Conservation (phyloP, 495 filamentous ascomycete species). For the Aspergillus affinis region DNA sequence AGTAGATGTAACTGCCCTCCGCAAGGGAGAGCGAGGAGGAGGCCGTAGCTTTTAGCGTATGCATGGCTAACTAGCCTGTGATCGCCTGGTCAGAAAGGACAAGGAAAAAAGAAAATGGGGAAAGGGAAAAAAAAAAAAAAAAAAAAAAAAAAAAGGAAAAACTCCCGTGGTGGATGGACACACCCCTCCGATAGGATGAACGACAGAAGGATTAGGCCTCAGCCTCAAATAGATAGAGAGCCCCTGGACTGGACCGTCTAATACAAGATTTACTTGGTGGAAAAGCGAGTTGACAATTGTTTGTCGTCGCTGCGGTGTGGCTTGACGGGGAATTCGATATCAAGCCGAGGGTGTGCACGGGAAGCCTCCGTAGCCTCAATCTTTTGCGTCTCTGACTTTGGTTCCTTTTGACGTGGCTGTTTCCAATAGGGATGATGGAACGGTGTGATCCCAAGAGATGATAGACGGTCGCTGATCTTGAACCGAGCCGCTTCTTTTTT, state of each 20-base stretch:
- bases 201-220: neutral
- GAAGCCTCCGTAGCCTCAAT: conserved; percentile 1
- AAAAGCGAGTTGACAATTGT: neutral
- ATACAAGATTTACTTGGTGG: neutral
- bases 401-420: conserved; percentile 17
- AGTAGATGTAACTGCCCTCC: conserved; percentile 53
- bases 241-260: neutral
- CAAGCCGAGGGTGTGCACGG: neutral
- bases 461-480: neutral
- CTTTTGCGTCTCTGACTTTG: neutral
- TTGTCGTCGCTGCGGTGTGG: neutral
- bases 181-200: neutral
- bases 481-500: conserved; percentile 7
- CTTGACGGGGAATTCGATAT: neutral
- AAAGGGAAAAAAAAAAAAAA: neutral
- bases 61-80: conserved; percentile 26
- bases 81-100: neutral
- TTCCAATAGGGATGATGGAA: conserved; percentile 9
- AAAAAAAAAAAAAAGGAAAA: neutral
- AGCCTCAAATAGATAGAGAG: conserved; percentile 3
- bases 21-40: conserved; percentile 48
- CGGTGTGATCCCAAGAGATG: neutral
- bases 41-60: conserved; percentile 37
- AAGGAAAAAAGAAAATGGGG: neutral
- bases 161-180: neutral